phyloP scores from a whole-genome alignment of 345 rosid species.

The Populus deltoides region DNA sequence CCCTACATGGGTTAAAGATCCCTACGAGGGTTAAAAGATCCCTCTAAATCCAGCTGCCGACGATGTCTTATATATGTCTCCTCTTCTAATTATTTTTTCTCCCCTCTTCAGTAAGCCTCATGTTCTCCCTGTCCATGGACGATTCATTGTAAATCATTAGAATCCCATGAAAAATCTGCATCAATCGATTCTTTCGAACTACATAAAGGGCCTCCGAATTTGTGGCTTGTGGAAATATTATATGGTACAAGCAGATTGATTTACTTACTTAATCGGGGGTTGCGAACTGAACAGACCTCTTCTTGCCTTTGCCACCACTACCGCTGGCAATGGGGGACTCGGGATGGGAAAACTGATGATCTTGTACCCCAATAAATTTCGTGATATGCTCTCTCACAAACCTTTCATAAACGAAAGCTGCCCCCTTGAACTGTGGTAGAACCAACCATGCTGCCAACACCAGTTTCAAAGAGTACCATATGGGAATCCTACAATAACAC shows the following conservation, averaged over 20 bases:
- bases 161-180: not conserved
- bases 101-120: slow-evolving; percentile 24
- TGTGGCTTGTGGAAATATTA: not conserved
- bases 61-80: not conserved
- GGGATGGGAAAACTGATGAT: not conserved
- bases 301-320: slow-evolving; percentile 23
- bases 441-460: slow-evolving; percentile 70
- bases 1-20: too few species aligned
- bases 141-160: too few species aligned
- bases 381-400: slow-evolving; percentile 52
- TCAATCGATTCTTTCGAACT: not conserved
- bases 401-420: slow-evolving; percentile 66
- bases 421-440: slow-evolving; percentile 66
- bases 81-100: not conserved
- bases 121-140: slow-evolving; percentile 32
- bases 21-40: not conserved
- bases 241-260: not conserved
- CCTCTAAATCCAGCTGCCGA: not conserved
- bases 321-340: not conserved
- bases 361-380: slow-evolving; percentile 29
- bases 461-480: slow-evolving; percentile 73
- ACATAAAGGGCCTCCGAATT: not conserved
- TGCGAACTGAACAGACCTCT: slow-evolving; percentile 27
- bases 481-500: slow-evolving; percentile 54
- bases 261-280: slow-evolving; percentile 26